phyloP scores from a whole-genome alignment of 768 basidiomycete species.

The Phylloporus rhodoxanthus region DNA sequence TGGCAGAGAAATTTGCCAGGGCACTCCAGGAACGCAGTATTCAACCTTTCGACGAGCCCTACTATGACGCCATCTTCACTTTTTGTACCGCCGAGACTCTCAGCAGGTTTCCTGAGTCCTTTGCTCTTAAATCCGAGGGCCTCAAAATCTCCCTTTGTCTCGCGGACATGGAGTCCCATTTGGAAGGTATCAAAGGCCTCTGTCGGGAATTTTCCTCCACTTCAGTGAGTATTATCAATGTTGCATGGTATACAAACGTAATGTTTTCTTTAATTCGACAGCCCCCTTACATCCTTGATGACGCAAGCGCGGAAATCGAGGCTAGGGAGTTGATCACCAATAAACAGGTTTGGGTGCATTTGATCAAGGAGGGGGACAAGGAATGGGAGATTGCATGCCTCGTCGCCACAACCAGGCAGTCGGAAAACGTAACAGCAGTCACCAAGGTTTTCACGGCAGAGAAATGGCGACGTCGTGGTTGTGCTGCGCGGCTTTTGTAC shows the following conservation, averaged over 20 bases:
- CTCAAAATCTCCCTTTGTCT: conserved; percentile 26
- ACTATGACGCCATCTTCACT: conserved; percentile 57
- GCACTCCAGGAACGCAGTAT: conserved; percentile 26
- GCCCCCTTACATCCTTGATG: conserved; percentile 51
- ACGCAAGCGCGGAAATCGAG: conserved; percentile 41
- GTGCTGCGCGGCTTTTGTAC: conserved; percentile 57
- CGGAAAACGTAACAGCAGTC: conserved; percentile 50
- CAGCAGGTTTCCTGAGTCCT: conserved; percentile 4
- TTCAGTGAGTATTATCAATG: conserved; percentile 40
- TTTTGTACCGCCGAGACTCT: conserved; percentile 48
- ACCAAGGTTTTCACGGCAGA: conserved; percentile 68
- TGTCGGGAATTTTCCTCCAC: conserved; percentile 53
- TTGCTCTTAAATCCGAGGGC: conserved; percentile 8
- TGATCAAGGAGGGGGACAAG: conserved; percentile 29
- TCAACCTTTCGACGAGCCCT: conserved; percentile 36
- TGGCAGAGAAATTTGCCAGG: conserved; percentile 42
- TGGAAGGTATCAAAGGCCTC: conserved; percentile 36
- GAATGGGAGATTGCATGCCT: conserved; percentile 51
- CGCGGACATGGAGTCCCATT: conserved; percentile 29
- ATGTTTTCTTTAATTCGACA: conserved; percentile 17
- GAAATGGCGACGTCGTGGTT: conserved; percentile 45
- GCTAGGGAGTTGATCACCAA: conserved; percentile 44
- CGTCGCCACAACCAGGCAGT: conserved; percentile 62
- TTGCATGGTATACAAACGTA: neutral
- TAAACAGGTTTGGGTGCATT: conserved; percentile 55